phyloP scores from a whole-genome alignment of 2,329 filamentous ascomycete species.

The Xylariaceae sp. region DNA sequence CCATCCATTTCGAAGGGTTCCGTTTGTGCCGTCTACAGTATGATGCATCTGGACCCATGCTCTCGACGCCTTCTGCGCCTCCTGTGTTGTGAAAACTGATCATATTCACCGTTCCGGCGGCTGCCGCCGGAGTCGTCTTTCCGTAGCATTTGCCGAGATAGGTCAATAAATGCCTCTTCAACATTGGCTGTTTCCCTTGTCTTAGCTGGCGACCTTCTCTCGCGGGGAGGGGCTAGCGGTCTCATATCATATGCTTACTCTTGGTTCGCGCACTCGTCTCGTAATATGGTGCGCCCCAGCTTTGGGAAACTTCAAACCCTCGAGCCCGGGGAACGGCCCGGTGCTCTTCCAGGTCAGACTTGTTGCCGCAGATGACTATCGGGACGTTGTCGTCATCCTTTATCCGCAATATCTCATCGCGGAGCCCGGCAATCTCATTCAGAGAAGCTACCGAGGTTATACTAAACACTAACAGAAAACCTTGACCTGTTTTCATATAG shows the following conservation, averaged over 20 bases:
- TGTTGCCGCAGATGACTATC: slow-evolving; percentile 89
- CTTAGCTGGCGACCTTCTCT: slow-evolving; percentile 2
- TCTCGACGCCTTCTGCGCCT: slow-evolving; percentile 32
- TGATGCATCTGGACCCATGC: slow-evolving; percentile 38
- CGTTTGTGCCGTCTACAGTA: slow-evolving; percentile 34
- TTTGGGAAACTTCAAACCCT: slow-evolving; percentile 79
- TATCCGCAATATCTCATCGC: slow-evolving; percentile 85
- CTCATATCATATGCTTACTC: slow-evolving; percentile 39
- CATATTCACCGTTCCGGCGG: slow-evolving; percentile 38
- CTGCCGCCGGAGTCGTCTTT: slow-evolving; percentile 54
- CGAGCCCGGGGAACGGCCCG: slow-evolving; percentile 70
- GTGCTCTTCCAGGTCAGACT: slow-evolving; percentile 83
- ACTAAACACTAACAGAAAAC: slow-evolving; percentile 86
- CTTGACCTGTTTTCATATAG: slow-evolving; percentile 91
- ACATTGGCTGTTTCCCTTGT: slow-evolving; percentile 58
- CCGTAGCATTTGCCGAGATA: slow-evolving; percentile 76
- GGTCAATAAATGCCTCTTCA: slow-evolving; percentile 80
- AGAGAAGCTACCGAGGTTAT: slow-evolving; percentile 83
- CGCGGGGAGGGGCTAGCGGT: not conserved
- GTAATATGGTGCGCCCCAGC: slow-evolving; percentile 86
- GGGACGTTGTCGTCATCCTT: slow-evolving; percentile 82
- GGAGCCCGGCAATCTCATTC: slow-evolving; percentile 70
- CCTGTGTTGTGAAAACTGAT: slow-evolving; percentile 32
- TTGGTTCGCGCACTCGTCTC: slow-evolving; percentile 78
- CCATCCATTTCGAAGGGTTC: not conserved